phyloP scores from a whole-genome alignment of 441 rosid genomes.

The Euphorbia corollata region DNA sequence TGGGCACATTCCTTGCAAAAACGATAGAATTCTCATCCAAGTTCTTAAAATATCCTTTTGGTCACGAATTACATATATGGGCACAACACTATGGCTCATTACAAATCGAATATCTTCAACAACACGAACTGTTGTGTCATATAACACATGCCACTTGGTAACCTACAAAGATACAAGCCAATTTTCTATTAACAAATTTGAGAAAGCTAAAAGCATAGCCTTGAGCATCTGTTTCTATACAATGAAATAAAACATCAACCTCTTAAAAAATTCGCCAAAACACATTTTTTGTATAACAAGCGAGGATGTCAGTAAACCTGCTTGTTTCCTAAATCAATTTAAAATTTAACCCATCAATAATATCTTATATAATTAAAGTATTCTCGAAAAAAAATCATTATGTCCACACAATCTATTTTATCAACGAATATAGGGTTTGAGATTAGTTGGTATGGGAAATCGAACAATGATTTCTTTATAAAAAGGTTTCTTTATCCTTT shows the following conservation, averaged over 20 bases:
- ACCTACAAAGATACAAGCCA: constrained; percentile 43
- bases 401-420: neutral
- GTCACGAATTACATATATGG: constrained; percentile 57
- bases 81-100: constrained; percentile 67
- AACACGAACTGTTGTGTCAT: constrained; percentile 58
- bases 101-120: constrained; percentile 81
- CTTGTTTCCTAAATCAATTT: neutral
- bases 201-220: neutral
- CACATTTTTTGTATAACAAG: neutral
- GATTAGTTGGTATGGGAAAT: no score
- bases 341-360: neutral
- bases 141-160: constrained; percentile 61
- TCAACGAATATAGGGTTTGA: neutral
- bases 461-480: no score
- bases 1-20: constrained; percentile 86
- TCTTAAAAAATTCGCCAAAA: neutral
- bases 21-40: constrained; percentile 80
- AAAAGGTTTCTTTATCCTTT: no score
- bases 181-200: constrained; percentile 12
- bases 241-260: neutral
- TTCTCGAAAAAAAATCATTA: neutral
- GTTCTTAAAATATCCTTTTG: constrained; percentile 56
- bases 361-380: neutral
- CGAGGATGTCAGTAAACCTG: neutral
- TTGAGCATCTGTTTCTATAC: neutral